Percentiles rank a stretch among this genome's conserved stretches.
Evolutionary conservation across 768 basidiomycete genomes (phyloP).

Genomic region (Daedalea quercina): DNA sequence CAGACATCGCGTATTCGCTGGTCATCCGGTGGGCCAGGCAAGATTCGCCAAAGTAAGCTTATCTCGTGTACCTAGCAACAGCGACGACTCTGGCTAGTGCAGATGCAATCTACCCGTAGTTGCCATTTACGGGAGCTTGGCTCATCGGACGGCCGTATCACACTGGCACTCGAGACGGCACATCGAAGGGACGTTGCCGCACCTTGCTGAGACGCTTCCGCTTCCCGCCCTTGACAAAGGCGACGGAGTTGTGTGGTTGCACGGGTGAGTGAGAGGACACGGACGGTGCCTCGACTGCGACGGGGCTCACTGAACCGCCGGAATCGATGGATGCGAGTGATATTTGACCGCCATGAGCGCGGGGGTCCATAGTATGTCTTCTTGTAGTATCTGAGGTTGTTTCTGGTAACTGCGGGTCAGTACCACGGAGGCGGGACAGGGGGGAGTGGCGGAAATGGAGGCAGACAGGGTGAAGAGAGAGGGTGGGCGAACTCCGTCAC

Average conservation of each 20-base stretch:
- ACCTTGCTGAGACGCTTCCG: conserved; percentile 50
- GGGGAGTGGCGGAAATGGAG: background rate
- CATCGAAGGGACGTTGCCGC: conserved; percentile 3
- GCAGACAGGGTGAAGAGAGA: background rate
- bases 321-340: background rate
- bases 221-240: conserved; percentile 48
- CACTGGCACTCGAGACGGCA: background rate
- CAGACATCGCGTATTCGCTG: background rate
- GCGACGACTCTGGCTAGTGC: too few relatives aligned
- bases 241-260: conserved; percentile 26
- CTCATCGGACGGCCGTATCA: background rate
- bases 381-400: background rate
- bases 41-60: too few relatives aligned
- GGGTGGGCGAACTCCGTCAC: background rate
- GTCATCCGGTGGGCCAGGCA: background rate
- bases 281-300: background rate
- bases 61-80: too few relatives aligned
- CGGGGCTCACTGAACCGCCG: background rate
- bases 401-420: background rate
- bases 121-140: too few relatives aligned
- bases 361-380: background rate
- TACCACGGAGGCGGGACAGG: background rate
- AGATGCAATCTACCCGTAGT: too few relatives aligned
- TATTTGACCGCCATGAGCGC: background rate
- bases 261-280: background rate